Evolutionary conservation across 2,329 filamentous ascomycete genomes (phyloP), one percentile per base, ranked within the genome.

Genomic region (Fusarium sp.): DNA sequence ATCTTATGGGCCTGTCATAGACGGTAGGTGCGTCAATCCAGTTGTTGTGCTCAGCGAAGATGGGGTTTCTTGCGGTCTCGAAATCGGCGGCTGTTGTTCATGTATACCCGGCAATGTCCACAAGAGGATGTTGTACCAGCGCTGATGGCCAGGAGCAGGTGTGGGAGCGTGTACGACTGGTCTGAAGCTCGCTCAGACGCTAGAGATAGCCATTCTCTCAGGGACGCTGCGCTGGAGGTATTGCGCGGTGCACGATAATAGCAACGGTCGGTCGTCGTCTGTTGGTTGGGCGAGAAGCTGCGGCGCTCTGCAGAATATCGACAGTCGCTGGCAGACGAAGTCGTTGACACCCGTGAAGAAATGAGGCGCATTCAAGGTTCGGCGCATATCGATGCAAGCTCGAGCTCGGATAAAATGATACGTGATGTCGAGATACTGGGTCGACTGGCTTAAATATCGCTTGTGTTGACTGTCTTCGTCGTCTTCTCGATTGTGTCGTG

Each of bases 281-380:
- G 34, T 0, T 38, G 4, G 1, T 1, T n/a, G 34, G 9, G 18
- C 0, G 9, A 38, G 34, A n/a, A 38, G 16, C 34, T 11, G 3
- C 5, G 10, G 2, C 0, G 18, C 6, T 38, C n/a, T 6, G 9
- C 9, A 11, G 9, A n/a, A 0, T 2, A n/a, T 11, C 9, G 18
- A 38, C 18, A 2, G 3, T 38, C 18, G 34, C 18, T 38, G 2
- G 10, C 3, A 38, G 18, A n/a, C 2, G 34, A n/a, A 6, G 5
- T 7, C 1, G 18, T 38, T 38, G 34, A 1, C 18, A n/a, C 7
- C 10, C 2, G 5, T n/a, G 34, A 38, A n/a, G 34, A n/a, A n/a
- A 29, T 12, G 27, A 29, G 27, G 27, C 27, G 27, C 27, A 29
- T 29, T 29, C 1, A 29, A 38, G 6, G 10, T 12, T 38, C 18